Conservation (phyloP, 108 stramenopile species). For the Tribonema minus region DNA sequence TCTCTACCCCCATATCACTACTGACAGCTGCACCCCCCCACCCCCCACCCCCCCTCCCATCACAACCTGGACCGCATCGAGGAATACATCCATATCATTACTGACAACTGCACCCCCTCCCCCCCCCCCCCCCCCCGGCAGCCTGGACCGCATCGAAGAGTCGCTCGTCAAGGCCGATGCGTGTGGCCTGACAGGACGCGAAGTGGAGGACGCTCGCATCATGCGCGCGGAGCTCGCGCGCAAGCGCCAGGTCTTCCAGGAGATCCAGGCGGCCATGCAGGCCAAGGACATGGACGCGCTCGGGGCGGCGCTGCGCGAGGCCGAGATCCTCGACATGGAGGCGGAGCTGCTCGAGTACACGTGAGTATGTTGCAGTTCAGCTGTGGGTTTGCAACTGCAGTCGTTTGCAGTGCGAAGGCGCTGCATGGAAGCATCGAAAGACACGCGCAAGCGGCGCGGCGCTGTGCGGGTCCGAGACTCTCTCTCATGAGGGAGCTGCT, state of each 20-base stretch:
- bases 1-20: background rate
- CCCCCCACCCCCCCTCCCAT: too few relatives aligned
- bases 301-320: conserved; percentile 46
- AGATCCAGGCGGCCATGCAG: conserved; percentile 40
- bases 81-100: too few relatives aligned
- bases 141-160: background rate
- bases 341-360: conserved; percentile 2
- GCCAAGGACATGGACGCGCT: conserved; percentile 48
- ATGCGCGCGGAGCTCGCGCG: background rate
- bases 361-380: too few relatives aligned
- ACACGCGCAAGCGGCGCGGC: too few relatives aligned
- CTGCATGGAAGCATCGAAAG: too few relatives aligned
- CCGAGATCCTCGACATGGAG: conserved; percentile 46
- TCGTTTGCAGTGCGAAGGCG: too few relatives aligned
- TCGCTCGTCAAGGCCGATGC: background rate
- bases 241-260: conserved; percentile 18
- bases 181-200: background rate
- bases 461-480: too few relatives aligned
- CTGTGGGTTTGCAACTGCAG: too few relatives aligned
- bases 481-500: too few relatives aligned
- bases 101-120: too few relatives aligned
- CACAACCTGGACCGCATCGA: too few relatives aligned
- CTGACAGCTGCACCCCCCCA: background rate
- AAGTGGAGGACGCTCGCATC: background rate
- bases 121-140: too few relatives aligned